A percentile compares a stretch with the other conserved stretches of the same genome.
Conservation (phyloP, 2,329 filamentous ascomycete genomes). For the Trichoderma atroviride region DNA sequence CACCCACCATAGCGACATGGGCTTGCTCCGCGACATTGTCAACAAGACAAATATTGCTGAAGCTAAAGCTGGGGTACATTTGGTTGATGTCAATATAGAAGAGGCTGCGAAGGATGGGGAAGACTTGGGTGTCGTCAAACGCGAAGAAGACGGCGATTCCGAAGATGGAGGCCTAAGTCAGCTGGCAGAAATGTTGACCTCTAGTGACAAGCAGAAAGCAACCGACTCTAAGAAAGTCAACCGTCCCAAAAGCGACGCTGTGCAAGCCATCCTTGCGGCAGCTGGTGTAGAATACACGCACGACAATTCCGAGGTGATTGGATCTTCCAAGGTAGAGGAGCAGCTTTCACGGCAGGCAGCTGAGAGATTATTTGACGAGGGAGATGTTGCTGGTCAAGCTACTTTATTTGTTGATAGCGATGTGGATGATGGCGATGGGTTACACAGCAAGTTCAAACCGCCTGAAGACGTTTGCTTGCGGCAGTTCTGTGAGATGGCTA, state of each 20-base stretch:
- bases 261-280: slow-evolving; percentile 84
- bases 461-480: slow-evolving; percentile 72
- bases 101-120: slow-evolving; percentile 60
- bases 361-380: slow-evolving; percentile 52
- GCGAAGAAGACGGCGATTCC: slow-evolving; percentile 51
- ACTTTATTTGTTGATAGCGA: slow-evolving; percentile 60
- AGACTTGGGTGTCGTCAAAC: slow-evolving; percentile 46
- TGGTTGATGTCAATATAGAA: slow-evolving; percentile 75
- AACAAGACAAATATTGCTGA: slow-evolving; percentile 98
- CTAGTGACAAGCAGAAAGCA: slow-evolving; percentile 49
- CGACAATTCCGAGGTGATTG: slow-evolving; percentile 93
- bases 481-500: slow-evolving; percentile 91
- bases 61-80: slow-evolving; percentile 78
- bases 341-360: slow-evolving; percentile 77
- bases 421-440: slow-evolving; percentile 36
- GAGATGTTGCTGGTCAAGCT: slow-evolving; percentile 53
- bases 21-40: slow-evolving; percentile 90
- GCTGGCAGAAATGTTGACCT: slow-evolving; percentile 59
- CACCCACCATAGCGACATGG: slow-evolving; percentile 74
- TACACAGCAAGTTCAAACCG: slow-evolving; percentile 64
- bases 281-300: slow-evolving; percentile 95
- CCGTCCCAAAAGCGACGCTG: slow-evolving; percentile 65
- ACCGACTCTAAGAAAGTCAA: slow-evolving; percentile 41
- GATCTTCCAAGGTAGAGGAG: slow-evolving; percentile 88
- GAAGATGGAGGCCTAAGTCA: slow-evolving; percentile 72